These are phyloP conservation scores for Boechera retrofracta DNA, from an alignment of 345 rosid species.

Conservation along the genomic window DNA sequence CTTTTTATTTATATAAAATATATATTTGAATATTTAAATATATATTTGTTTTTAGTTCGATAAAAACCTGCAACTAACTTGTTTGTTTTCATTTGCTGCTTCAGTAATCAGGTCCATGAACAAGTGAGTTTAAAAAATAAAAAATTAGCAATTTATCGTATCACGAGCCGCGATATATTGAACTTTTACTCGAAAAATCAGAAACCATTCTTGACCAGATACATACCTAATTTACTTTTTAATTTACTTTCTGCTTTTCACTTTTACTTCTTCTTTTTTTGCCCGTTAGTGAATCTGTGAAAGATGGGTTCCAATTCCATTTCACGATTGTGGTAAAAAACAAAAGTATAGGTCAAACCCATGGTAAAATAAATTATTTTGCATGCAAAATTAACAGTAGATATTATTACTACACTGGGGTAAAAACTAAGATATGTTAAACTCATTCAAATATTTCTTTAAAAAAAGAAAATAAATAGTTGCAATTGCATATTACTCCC, in stretches of 20 bases:
- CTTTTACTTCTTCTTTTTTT: not conserved
- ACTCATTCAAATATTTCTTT: not conserved
- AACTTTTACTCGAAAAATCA: not conserved
- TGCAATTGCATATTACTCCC: not conserved
- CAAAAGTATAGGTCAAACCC: not conserved
- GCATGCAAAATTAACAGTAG: not conserved
- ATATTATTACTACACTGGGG: not conserved
- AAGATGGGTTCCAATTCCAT: not conserved
- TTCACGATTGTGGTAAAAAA: not conserved
- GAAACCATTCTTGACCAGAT: constrained; percentile 12
- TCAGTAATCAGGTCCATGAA: not conserved
- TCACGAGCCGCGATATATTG: constrained; percentile 13
- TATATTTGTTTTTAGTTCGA: not conserved
- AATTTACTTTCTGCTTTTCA: not conserved
- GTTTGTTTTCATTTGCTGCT: constrained; percentile 23
- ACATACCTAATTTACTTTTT: constrained; percentile 5
- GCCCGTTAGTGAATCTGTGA: not conserved
- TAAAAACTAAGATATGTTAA: not conserved
- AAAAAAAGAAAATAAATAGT: not conserved
- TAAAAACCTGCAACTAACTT: constrained; percentile 26
- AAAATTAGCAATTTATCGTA: constrained; percentile 21
- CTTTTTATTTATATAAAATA: not conserved
- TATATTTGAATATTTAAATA: not conserved
- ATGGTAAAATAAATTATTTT: not conserved
- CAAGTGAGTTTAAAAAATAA: not conserved